These are phyloP conservation scores for Amphirosellinia nigrospora DNA, from an alignment of 495 filamentous ascomycete genomes.

Conservation along the genomic window DNA sequence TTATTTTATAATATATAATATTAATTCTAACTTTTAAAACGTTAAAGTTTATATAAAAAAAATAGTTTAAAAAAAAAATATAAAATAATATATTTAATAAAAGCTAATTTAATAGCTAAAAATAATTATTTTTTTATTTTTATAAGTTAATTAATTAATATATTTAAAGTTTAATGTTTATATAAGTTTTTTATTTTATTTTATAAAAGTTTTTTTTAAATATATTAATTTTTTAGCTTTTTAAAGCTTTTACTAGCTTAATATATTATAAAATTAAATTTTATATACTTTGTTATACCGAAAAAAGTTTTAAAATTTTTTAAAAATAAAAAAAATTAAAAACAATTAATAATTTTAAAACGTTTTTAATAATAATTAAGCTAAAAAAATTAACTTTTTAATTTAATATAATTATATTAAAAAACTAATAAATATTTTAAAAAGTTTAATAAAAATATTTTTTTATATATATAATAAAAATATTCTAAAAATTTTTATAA, in stretches of 20 bases:
- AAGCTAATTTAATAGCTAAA: background rate
- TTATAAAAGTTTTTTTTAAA: too few relatives aligned
- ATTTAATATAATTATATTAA: slow-evolving; percentile 2
- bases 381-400: slow-evolving; percentile 8
- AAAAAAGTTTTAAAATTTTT: slow-evolving; percentile 20
- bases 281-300: slow-evolving; percentile 5
- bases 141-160: too few relatives aligned
- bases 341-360: too few relatives aligned
- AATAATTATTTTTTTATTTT: too few relatives aligned
- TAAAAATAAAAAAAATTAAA: background rate
- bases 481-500: background rate
- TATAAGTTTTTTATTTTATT: too few relatives aligned
- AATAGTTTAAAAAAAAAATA: too few relatives aligned
- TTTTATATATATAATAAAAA: background rate
- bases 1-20: too few relatives aligned
- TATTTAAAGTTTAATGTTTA: too few relatives aligned
- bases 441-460: slow-evolving; percentile 16
- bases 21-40: too few relatives aligned
- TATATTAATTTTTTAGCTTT: too few relatives aligned
- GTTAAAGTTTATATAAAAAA: slow-evolving; percentile 17
- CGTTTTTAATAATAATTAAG: slow-evolving; percentile 10
- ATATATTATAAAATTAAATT: slow-evolving; percentile 20
- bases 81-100: slow-evolving; percentile 13
- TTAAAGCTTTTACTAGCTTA: too few relatives aligned
- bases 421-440: slow-evolving; percentile 17